These are phyloP conservation scores for Pestalotiopsis sp. DNA, from an alignment of 2,329 filamentous ascomycete genomes.

Conservation along the genomic window DNA sequence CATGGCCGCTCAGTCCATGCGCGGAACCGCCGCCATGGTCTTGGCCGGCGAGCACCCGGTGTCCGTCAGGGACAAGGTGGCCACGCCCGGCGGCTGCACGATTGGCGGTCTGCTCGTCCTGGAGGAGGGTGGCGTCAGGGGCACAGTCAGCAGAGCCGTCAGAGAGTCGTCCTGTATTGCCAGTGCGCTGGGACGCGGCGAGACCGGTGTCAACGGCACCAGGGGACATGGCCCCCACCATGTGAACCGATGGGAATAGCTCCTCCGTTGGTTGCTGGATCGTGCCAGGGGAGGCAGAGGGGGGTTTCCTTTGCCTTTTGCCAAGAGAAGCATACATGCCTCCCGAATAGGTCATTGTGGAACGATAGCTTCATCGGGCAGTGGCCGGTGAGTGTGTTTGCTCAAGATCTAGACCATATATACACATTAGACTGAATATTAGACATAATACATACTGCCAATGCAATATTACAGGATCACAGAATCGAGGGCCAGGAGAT, in stretches of 20 bases:
- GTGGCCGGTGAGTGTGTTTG: background rate
- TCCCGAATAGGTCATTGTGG: background rate
- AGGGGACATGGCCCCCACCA: slow-evolving; percentile 17
- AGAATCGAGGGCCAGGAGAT: background rate
- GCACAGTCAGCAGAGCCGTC: slow-evolving; percentile 67
- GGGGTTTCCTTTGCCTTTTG: background rate
- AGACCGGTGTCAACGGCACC: slow-evolving; percentile 50
- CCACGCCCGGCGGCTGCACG: slow-evolving; percentile 76
- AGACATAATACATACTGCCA: background rate
- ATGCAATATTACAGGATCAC: background rate
- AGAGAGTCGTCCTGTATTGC: slow-evolving; percentile 72
- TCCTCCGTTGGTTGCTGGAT: background rate
- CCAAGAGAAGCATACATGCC: background rate
- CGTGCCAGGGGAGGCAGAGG: background rate
- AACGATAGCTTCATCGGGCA: background rate
- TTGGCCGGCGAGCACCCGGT: slow-evolving; percentile 75
- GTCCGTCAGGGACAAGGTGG: slow-evolving; percentile 74
- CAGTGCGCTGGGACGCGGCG: slow-evolving; percentile 62
- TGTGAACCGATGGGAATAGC: background rate
- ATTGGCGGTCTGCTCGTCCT: slow-evolving; percentile 73
- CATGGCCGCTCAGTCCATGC: slow-evolving; percentile 81
- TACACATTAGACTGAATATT: background rate
- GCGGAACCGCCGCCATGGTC: slow-evolving; percentile 70
- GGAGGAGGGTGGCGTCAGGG: slow-evolving; percentile 72
- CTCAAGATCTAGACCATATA: background rate